Conservation (phyloP, 2,329 filamentous ascomycete genomes). For the Aureobasidium leucospermi region DNA sequence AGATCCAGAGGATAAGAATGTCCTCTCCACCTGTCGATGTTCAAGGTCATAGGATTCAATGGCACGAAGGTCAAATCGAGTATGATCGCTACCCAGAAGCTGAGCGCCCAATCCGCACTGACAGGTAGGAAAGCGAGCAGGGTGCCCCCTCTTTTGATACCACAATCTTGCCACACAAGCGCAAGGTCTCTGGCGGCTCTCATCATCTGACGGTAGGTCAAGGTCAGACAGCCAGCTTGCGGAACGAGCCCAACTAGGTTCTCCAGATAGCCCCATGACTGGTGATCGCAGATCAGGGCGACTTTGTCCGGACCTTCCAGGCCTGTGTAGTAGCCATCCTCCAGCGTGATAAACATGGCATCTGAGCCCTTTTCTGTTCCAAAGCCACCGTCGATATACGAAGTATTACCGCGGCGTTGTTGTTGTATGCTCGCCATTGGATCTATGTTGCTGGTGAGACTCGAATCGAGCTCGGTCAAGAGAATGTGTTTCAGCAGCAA, state of each 20-base stretch:
- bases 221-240: background rate
- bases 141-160: background rate
- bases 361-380: background rate
- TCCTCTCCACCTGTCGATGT: background rate
- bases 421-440: too few species aligned
- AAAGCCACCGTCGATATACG: background rate
- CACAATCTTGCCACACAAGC: background rate
- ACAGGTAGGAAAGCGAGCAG: background rate
- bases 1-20: background rate
- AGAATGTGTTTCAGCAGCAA: too few species aligned
- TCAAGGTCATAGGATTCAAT: background rate
- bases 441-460: too few species aligned
- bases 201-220: conserved; percentile 6
- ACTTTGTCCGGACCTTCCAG: background rate
- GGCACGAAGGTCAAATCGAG: background rate
- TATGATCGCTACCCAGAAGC: background rate
- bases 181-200: background rate
- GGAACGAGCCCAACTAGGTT: background rate
- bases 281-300: conserved; percentile 4
- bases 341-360: background rate
- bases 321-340: background rate
- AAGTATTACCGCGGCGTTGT: too few species aligned
- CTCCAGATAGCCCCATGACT: background rate
- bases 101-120: background rate
- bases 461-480: too few species aligned